Conservation (phyloP, 192 early-diverging fungal genomes). For the Coemansia furcata region DNA sequence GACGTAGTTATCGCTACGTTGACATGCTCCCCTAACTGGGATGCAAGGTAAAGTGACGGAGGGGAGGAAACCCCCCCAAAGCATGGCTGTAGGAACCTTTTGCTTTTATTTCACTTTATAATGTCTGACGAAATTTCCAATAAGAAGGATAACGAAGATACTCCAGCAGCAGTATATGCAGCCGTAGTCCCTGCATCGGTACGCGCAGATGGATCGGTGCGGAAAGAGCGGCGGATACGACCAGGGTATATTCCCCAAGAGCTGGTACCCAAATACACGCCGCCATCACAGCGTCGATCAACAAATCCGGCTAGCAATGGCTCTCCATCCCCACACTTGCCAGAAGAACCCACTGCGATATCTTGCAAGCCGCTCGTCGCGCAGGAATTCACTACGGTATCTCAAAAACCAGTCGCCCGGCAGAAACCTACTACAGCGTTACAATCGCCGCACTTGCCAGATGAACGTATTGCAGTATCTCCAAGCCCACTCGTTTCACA, state of each 20-base stretch:
- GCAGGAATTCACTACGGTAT: no score
- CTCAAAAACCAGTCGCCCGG: not conserved
- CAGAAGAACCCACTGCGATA: not conserved
- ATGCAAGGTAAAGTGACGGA: no score
- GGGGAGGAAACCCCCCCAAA: no score
- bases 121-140: not conserved
- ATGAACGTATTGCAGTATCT: no score
- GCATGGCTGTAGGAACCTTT: no score
- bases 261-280: conserved; percentile 7
- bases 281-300: conserved; percentile 15
- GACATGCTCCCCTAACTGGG: no score
- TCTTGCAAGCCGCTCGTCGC: no score
- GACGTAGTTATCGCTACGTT: no score
- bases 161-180: not conserved
- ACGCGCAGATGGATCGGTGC: conserved; percentile 24
- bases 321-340: not conserved
- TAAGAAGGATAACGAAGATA: not conserved
- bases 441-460: no score
- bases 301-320: not conserved
- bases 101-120: not conserved
- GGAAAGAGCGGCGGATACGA: conserved; percentile 25
- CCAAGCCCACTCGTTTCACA: no score
- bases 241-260: conserved; percentile 25
- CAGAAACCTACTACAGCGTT: not conserved
- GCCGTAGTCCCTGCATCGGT: conserved; percentile 10